Base-by-base conservation (phyloP, 2,329 filamentous ascomycete species). In the Colletotrichum truncatum region DNA sequence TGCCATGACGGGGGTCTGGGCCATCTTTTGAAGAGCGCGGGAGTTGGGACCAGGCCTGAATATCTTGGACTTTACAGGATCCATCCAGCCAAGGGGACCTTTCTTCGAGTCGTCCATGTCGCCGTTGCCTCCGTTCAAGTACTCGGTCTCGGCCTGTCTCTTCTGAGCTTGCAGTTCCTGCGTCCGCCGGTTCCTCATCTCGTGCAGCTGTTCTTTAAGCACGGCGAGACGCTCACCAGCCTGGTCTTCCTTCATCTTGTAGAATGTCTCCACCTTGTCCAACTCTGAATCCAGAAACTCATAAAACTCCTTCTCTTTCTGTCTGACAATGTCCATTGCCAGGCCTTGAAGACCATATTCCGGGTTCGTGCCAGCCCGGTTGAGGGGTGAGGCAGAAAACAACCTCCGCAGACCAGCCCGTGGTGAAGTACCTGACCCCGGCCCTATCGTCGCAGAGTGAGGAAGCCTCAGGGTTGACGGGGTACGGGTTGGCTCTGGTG, bases 221-320 rank as follows among this genome's bases (percentile, higher is more conserved):
- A 91, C 76, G 1, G 82, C 80, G 23, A 98, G 81, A 2, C 94
- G 88, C 58, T 90, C 81, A 0, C 89, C 91, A 0, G 95, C 93
- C 74, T 98, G 93, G 26, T 92, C 86, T 74, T 99, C 96, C 74
- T 98, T 98, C 70, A 88, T 81, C 70, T 88, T 89, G 81, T 98
- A 98, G 73, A 99, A 99, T 0, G 83, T 80, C 74, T 99, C 94
- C 10, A 99, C 93, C 78, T 98, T 99, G n/a, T 90, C 85, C 12
- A 99, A 82, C 78, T 99, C 92, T 9, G 81, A 82, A 71, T 98
- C 93, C 56, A 99, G 82, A 73, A 96, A 99, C 0, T 83, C 79
- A 76, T 94, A 95, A 74, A 99, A 98, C 12, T 97, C 93, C n/a
- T 85, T 86, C 76, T 97, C 90, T 16, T 89, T 86, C 61, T 89